A percentile compares a stretch with the other conserved stretches of the same genome.
These are phyloP conservation scores for Scheffersomyces lignosus DNA, from an alignment of 805 yeast genomes.

Conservation along the genomic window DNA sequence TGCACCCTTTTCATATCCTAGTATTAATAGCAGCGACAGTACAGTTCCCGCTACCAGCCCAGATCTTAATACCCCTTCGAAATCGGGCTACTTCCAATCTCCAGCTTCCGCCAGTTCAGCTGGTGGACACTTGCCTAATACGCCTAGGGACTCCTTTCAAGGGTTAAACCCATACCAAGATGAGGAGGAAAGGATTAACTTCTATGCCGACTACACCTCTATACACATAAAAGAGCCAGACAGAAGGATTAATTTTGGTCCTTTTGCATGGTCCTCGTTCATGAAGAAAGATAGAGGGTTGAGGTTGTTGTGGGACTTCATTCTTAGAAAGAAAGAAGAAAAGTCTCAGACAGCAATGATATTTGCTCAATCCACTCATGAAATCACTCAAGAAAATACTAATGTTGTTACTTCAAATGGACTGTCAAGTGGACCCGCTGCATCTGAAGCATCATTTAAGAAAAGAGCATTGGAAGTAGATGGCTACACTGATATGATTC, in stretches of 20 bases:
- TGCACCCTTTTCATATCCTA: too few species aligned
- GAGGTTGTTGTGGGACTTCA: conserved; percentile 29
- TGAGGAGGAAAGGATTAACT: conserved; percentile 12
- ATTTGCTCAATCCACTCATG: conserved; percentile 17
- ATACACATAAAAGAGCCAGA: conserved; percentile 27
- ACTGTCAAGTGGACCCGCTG: not conserved
- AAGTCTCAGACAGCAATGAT: conserved; percentile 18
- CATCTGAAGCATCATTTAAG: conserved; percentile 22
- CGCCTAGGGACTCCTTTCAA: too few species aligned
- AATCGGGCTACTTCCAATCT: too few species aligned
- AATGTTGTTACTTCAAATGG: conserved; percentile 12
- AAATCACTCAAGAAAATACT: conserved; percentile 23
- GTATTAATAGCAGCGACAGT: too few species aligned
- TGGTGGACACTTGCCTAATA: too few species aligned
- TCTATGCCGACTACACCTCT: conserved; percentile 22
- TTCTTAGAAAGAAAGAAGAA: conserved; percentile 13
- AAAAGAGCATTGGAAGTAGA: conserved; percentile 32
- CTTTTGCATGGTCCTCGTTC: conserved; percentile 38
- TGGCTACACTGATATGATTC: conserved; percentile 30
- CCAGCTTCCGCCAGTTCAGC: too few species aligned
- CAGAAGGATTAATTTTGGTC: conserved; percentile 33
- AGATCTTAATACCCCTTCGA: too few species aligned
- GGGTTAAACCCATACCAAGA: conserved; percentile 10
- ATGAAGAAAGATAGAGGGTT: conserved; percentile 33
- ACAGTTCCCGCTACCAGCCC: too few species aligned